Evolutionary conservation across 2,329 filamentous ascomycete species (phyloP).

Genomic region (Scytalidium lignicola): DNA sequence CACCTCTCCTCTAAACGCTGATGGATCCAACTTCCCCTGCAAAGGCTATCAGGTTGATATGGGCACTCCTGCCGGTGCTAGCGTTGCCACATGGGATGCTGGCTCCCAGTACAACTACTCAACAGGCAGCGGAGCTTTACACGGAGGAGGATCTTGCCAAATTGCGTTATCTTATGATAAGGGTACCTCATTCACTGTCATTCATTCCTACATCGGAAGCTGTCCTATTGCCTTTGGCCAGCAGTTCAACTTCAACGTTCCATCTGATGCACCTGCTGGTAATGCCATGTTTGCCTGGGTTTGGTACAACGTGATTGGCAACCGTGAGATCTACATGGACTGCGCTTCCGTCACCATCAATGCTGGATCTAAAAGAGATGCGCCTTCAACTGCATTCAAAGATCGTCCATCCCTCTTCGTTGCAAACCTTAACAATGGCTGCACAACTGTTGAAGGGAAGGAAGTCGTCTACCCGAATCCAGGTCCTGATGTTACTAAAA

Average conservation of each 20-base stretch:
- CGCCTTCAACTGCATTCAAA: conserved; percentile 32
- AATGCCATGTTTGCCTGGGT: conserved; percentile 37
- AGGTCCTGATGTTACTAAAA: conserved; percentile 36
- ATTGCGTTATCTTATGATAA: conserved; percentile 55
- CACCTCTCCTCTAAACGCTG: conserved; percentile 5
- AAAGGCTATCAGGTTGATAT: conserved; percentile 15
- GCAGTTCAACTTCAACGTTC: conserved; percentile 23
- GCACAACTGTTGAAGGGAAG: conserved; percentile 40
- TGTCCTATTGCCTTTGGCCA: conserved; percentile 14
- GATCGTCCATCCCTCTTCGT: conserved; percentile 52
- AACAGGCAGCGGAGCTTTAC: conserved; percentile 41
- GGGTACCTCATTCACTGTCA: conserved; percentile 51
- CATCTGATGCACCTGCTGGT: conserved; percentile 20
- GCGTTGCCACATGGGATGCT: conserved; percentile 44
- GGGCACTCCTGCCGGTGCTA: conserved; percentile 19
- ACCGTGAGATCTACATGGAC: conserved; percentile 65
- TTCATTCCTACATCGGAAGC: conserved; percentile 42
- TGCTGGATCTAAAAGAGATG: conserved; percentile 8
- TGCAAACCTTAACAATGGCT: conserved; percentile 49
- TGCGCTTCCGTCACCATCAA: conserved; percentile 53
- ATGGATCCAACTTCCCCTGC: conserved; percentile 16
- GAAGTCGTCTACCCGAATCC: conserved; percentile 51
- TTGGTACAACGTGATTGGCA: conserved; percentile 54
- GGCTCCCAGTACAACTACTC: conserved; percentile 47
- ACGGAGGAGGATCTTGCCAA: conserved; percentile 57